phyloP scores from a whole-genome alignment of 1,139 yeast species.

The Pichia sp. region DNA sequence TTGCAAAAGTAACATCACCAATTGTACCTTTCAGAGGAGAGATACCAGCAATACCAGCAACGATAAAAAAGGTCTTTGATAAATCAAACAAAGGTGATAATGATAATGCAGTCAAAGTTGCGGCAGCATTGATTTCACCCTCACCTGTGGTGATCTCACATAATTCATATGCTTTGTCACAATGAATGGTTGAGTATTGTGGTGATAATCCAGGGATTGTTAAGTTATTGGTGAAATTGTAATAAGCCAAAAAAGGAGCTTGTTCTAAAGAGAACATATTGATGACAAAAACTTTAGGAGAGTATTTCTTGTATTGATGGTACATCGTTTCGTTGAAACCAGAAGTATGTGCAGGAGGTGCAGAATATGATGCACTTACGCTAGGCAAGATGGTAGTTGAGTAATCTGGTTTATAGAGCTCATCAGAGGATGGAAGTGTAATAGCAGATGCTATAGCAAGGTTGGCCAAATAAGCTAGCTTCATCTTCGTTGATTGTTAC shows the following conservation, averaged over 20 bases:
- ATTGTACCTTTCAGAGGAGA: constrained; percentile 40
- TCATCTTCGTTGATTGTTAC: too few species aligned
- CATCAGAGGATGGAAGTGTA: constrained; percentile 7
- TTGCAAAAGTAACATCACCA: constrained; percentile 57
- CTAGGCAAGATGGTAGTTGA: constrained; percentile 6
- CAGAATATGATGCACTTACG: constrained; percentile 14
- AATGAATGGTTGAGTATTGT: constrained; percentile 47
- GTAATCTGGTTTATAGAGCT: constrained; percentile 9
- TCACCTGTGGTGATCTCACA: constrained; percentile 65
- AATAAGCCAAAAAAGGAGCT: constrained; percentile 45
- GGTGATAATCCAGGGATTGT: constrained; percentile 63
- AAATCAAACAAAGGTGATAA: constrained; percentile 52
- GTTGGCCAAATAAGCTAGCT: too few species aligned
- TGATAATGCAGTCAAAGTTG: constrained; percentile 48
- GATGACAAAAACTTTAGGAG: constrained; percentile 49
- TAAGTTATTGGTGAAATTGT: constrained; percentile 44
- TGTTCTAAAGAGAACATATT: constrained; percentile 53
- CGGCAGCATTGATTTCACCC: constrained; percentile 63
- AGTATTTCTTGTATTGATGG: constrained; percentile 25
- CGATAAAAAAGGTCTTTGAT: constrained; percentile 50
- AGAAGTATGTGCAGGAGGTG: constrained; percentile 19
- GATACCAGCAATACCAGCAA: constrained; percentile 66
- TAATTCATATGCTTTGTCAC: constrained; percentile 44
- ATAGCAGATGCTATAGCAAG: constrained; percentile 1
- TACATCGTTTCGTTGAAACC: constrained; percentile 21